Evolutionary conservation across 305 asterid genomes (phyloP).

Genomic region (Solanum hybrid): DNA sequence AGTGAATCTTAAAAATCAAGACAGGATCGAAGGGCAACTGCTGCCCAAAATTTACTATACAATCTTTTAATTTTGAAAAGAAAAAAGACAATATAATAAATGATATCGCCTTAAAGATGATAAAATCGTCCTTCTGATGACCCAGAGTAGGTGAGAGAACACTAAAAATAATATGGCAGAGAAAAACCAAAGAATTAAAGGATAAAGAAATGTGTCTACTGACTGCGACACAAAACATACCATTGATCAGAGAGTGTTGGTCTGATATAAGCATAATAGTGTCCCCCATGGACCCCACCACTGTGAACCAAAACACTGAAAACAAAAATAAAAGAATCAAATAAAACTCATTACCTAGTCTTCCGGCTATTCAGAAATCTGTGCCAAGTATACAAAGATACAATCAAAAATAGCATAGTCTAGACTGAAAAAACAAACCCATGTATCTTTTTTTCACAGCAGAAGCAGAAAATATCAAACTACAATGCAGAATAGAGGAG

Average conservation of each 20-base stretch:
- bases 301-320: conserved; percentile 54
- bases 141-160: not conserved
- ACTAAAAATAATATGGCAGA: not conserved
- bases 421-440: not conserved
- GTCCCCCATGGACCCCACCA: conserved; percentile 93
- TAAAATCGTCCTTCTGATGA: not conserved
- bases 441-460: not conserved
- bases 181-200: conserved; percentile 2
- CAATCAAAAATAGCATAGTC: not conserved
- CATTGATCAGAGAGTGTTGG: conserved; percentile 82
- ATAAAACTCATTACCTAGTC: not conserved
- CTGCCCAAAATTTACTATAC: not conserved
- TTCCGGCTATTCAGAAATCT: not conserved
- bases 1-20: not conserved
- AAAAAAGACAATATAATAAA: not conserved
- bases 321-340: conserved; percentile 6
- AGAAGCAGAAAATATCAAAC: not conserved
- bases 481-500: not conserved
- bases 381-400: not conserved
- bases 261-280: conserved; percentile 76
- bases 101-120: not conserved
- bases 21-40: not conserved
- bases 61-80: not conserved
- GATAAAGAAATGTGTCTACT: not conserved
- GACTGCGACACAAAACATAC: conserved; percentile 26